Percentiles rank a stretch among this genome's conserved stretches.
phyloP scores from a whole-genome alignment of 768 basidiomycete species.

The Xerocomellus intermedius region DNA sequence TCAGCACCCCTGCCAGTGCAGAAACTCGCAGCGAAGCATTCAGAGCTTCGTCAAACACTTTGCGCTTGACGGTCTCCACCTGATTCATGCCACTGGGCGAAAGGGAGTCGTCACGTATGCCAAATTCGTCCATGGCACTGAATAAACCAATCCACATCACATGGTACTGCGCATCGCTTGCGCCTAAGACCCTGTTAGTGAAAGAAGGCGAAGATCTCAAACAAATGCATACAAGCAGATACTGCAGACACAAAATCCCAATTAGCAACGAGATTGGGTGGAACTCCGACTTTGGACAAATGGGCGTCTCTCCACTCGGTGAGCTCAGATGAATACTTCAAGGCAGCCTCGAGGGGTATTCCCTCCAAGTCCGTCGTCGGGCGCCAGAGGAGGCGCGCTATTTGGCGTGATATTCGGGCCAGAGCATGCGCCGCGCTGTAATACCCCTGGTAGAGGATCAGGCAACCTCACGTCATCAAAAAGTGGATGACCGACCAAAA shows the following conservation, averaged over 20 bases:
- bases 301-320: constrained; percentile 74
- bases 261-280: constrained; percentile 74
- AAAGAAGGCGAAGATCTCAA: background rate
- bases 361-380: constrained; percentile 77
- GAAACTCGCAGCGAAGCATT: constrained; percentile 86
- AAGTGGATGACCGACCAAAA: constrained; percentile 53
- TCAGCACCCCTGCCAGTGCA: constrained; percentile 83
- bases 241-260: constrained; percentile 91
- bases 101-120: constrained; percentile 59
- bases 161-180: constrained; percentile 88
- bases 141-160: constrained; percentile 88
- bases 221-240: constrained; percentile 48
- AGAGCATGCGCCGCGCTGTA: constrained; percentile 80
- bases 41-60: constrained; percentile 77
- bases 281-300: constrained; percentile 79
- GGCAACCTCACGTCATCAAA: background rate
- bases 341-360: constrained; percentile 65
- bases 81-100: constrained; percentile 47
- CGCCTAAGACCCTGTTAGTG: constrained; percentile 40
- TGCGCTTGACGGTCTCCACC: constrained; percentile 63
- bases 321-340: constrained; percentile 54
- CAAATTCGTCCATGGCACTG: constrained; percentile 81
- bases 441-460: constrained; percentile 58
- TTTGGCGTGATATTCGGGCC: constrained; percentile 78
- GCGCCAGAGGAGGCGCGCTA: constrained; percentile 79